Base-by-base conservation (phyloP, 352 stramenopile genomes). In the Phytophthora quininea region DNA sequence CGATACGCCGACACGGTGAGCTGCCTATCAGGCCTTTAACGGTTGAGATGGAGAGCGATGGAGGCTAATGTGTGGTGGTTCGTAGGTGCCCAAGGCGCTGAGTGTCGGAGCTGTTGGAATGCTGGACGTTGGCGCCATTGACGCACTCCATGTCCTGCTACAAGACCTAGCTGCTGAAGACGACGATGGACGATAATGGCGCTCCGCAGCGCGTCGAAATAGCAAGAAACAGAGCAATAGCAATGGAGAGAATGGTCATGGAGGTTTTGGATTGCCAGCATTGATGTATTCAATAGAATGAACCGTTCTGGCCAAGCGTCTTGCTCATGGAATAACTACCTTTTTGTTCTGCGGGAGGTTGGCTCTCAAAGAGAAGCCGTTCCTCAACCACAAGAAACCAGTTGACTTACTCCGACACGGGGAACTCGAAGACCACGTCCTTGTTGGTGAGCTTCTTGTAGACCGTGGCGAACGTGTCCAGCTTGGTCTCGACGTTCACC, bases 401-500 rank as follows among this genome's bases (percentile, higher is more conserved):
- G 6, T 63, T 71, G 54, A 76, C 70, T 88, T 93, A 95, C 79
- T 97, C 89, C 81, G 92, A 74, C 74, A 96, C 87, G 51, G 89
- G 88, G 76, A 99, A 99, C 82, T 98, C 91, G 74, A 99, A 99
- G 67, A 98, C 90, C 84, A 99, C 97, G 75, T 99, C 96, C 89
- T 99, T 99, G 90, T 99, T 99, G 76, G 98, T 99, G 65, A 99
- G 91, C 92, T 99, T 99, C 84, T 98, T 98, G 94, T 99, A 99
- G 66, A 99, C 97, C 62, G 92, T 96, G 65, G 96, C 90, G 77
- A 99, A 99, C 31, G 97, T 99, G 76, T 99, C 97, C n/a, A 99
- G 92, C 86, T 99, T 99, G 68, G 92, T 98, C 88, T 99, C 98
- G 32, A 99, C 96, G 85, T 99, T 99, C 54, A 98, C 96, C 82